These are phyloP conservation scores for Amylocarpus encephaloides DNA, from an alignment of 2,329 filamentous ascomycete genomes.

Conservation along the genomic window DNA sequence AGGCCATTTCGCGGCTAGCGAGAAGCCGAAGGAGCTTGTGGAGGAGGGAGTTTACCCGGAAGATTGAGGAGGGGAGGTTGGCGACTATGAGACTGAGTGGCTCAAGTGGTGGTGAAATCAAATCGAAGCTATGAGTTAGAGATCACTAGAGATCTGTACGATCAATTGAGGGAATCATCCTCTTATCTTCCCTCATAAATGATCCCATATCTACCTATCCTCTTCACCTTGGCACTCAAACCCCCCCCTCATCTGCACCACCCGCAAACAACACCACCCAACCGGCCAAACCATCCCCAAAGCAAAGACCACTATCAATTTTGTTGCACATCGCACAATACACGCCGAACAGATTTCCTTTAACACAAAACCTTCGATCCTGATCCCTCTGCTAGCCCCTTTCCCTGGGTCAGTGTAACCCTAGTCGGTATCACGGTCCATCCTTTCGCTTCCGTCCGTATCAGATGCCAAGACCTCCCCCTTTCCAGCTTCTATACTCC, in stretches of 20 bases:
- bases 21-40: constrained; percentile 46
- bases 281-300: neutral
- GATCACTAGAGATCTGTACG: neutral
- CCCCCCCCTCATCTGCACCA: no score
- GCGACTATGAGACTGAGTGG: constrained; percentile 22
- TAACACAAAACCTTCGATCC: neutral
- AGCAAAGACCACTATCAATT: neutral
- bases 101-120: neutral
- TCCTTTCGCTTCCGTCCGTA: no score
- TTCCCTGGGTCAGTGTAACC: no score
- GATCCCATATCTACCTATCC: no score
- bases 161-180: neutral
- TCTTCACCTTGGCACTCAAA: no score
- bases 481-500: no score
- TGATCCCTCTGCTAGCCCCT: no score
- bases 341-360: neutral
- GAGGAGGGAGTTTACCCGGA: constrained; percentile 42
- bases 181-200: no score
- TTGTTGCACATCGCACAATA: neutral
- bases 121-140: neutral
- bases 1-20: constrained; percentile 52
- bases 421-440: no score
- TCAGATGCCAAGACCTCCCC: no score
- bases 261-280: no score
- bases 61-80: constrained; percentile 45